Evolutionary conservation across 768 basidiomycete genomes (phyloP).

Genomic region (Tulasnella sp.): DNA sequence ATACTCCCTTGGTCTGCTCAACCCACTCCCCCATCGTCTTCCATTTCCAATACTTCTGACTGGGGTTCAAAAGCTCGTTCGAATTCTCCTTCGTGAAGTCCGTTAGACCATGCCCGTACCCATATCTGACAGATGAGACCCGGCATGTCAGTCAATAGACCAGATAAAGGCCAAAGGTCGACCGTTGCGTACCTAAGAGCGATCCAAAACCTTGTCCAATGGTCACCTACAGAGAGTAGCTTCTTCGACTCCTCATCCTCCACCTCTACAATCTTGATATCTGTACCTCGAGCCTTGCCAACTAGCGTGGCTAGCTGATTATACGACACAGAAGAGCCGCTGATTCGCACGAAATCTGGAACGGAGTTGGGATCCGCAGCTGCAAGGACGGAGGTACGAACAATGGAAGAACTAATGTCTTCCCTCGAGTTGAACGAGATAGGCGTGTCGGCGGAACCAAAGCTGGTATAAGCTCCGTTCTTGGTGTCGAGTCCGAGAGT

Average conservation of each 20-base stretch:
- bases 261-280: not conserved
- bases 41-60: conserved; percentile 4
- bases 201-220: not conserved
- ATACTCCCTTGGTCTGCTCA: not conserved
- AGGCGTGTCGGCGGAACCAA: not conserved
- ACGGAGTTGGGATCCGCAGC: not conserved
- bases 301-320: not conserved
- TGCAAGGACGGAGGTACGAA: not conserved
- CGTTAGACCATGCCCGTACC: not conserved
- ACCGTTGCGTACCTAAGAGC: not conserved
- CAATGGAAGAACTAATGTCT: not conserved
- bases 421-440: not conserved
- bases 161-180: not conserved
- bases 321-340: not conserved
- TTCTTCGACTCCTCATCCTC: not conserved
- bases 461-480: not conserved
- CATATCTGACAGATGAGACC: not conserved
- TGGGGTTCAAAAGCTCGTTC: conserved; percentile 5
- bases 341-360: not conserved
- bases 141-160: conserved; percentile 5
- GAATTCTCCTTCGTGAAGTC: conserved; percentile 9
- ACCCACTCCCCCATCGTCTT: not conserved
- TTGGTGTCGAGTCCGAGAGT: not conserved
- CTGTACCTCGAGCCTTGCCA: not conserved
- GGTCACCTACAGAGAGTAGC: not conserved